These are phyloP conservation scores for Boletus sensibilis DNA, from an alignment of 768 basidiomycete species.

Conservation along the genomic window DNA sequence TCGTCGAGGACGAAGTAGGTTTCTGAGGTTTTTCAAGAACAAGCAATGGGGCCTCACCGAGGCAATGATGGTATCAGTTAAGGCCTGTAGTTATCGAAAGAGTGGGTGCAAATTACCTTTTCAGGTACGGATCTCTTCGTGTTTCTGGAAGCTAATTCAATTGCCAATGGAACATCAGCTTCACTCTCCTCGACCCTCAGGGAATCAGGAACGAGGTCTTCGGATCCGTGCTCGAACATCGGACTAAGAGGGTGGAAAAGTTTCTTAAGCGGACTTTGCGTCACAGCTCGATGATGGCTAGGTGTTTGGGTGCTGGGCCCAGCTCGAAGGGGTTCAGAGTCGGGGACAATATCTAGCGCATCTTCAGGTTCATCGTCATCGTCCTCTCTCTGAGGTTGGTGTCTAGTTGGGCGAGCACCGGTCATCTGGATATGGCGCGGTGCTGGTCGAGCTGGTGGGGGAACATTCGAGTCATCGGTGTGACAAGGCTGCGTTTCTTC, in stretches of 20 bases:
- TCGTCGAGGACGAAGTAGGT: conserved; percentile 4
- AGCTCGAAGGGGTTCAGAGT: conserved; percentile 55
- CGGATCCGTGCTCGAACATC: conserved; percentile 20
- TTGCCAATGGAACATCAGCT: conserved; percentile 46
- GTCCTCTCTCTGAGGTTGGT: not conserved
- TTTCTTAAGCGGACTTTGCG: conserved; percentile 16
- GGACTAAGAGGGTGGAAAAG: conserved; percentile 24
- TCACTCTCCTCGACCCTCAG: conserved; percentile 33
- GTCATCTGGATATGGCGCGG: not conserved
- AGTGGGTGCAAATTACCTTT: conserved; percentile 17
- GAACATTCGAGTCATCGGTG: not conserved
- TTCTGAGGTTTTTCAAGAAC: conserved; percentile 9
- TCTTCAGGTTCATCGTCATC: conserved; percentile 31
- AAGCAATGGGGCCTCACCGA: conserved; percentile 1
- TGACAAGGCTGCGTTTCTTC: conserved; percentile 20
- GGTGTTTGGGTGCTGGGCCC: conserved; percentile 19
- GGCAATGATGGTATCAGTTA: not conserved
- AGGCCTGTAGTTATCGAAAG: not conserved
- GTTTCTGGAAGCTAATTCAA: conserved; percentile 23
- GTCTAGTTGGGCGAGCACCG: not conserved
- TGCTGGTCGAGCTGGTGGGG: not conserved
- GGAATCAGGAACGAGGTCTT: conserved; percentile 31
- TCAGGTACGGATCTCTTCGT: conserved; percentile 4
- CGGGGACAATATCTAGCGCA: conserved; percentile 54
- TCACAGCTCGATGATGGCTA: not conserved